These are phyloP conservation scores for Leccinum variicolor DNA, from an alignment of 768 basidiomycete genomes.

Conservation along the genomic window DNA sequence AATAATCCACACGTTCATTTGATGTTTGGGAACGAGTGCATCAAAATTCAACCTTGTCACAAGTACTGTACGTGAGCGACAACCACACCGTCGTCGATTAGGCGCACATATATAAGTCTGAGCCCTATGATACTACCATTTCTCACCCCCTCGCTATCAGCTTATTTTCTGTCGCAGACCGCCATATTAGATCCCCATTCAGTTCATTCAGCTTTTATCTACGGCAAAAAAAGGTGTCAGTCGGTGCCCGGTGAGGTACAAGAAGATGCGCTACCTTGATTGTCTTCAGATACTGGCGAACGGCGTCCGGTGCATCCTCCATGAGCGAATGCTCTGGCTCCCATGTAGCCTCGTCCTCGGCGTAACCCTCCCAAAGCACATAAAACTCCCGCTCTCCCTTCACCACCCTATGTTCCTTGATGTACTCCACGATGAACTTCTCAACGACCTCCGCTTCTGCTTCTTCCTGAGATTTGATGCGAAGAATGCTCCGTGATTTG, in stretches of 20 bases:
- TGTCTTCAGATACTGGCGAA: conserved; percentile 39
- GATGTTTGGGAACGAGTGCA: conserved; percentile 4
- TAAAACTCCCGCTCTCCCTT: conserved; percentile 40
- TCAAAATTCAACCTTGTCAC: conserved; percentile 7
- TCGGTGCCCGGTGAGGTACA: background rate
- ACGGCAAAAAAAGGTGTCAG: background rate
- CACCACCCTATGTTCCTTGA: conserved; percentile 34
- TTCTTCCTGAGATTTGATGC: conserved; percentile 38
- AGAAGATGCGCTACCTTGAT: conserved; percentile 7
- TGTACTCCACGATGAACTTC: conserved; percentile 41
- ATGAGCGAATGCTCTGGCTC: conserved; percentile 45
- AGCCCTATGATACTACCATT: background rate
- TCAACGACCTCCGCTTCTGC: conserved; percentile 34
- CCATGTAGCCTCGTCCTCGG: conserved; percentile 52
- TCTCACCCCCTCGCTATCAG: conserved; percentile 5
- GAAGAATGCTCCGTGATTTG: conserved; percentile 37
- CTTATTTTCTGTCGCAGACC: background rate
- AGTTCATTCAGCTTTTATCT: conserved; percentile 7
- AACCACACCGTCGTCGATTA: background rate
- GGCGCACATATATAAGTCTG: conserved; percentile 8
- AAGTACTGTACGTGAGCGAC: conserved; percentile 6
- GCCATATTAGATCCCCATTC: background rate
- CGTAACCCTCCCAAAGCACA: conserved; percentile 58
- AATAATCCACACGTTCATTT: background rate
- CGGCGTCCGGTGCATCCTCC: conserved; percentile 46